A percentile compares a stretch with the other conserved stretches of the same genome.
Conservation (phyloP, 208 protist species). For the Acanthamoeba healyi region DNA sequence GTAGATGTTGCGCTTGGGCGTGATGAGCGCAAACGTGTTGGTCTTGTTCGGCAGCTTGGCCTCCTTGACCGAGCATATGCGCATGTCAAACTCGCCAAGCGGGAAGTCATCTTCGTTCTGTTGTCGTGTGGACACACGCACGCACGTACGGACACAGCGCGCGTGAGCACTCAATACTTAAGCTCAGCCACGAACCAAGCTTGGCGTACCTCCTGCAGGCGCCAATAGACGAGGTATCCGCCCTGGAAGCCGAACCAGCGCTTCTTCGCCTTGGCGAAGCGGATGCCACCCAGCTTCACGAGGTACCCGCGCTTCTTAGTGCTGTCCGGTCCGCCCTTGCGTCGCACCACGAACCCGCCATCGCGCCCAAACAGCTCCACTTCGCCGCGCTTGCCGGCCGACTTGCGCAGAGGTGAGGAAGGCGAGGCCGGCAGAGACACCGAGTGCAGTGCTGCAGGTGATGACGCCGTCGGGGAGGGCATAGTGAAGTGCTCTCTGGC, state of each 20-base stretch:
- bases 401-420: background rate
- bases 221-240: slow-evolving; percentile 14
- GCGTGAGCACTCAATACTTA: background rate
- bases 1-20: slow-evolving; percentile 59
- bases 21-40: slow-evolving; percentile 31
- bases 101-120: slow-evolving; percentile 38
- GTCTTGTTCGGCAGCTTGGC: slow-evolving; percentile 37
- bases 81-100: slow-evolving; percentile 26
- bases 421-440: background rate
- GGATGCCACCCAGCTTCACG: slow-evolving; percentile 31
- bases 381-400: background rate
- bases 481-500: background rate
- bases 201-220: slow-evolving; percentile 10
- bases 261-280: slow-evolving; percentile 21
- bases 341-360: slow-evolving; percentile 30
- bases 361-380: slow-evolving; percentile 13
- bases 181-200: no score
- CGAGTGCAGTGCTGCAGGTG: background rate
- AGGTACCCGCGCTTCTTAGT: slow-evolving; percentile 36
- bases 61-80: slow-evolving; percentile 56
- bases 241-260: slow-evolving; percentile 36
- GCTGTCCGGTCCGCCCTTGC: background rate
- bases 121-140: background rate
- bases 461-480: background rate
- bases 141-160: background rate